These are phyloP conservation scores for Hypericum androsaemum DNA, from an alignment of 345 rosid genomes.

Conservation along the genomic window DNA sequence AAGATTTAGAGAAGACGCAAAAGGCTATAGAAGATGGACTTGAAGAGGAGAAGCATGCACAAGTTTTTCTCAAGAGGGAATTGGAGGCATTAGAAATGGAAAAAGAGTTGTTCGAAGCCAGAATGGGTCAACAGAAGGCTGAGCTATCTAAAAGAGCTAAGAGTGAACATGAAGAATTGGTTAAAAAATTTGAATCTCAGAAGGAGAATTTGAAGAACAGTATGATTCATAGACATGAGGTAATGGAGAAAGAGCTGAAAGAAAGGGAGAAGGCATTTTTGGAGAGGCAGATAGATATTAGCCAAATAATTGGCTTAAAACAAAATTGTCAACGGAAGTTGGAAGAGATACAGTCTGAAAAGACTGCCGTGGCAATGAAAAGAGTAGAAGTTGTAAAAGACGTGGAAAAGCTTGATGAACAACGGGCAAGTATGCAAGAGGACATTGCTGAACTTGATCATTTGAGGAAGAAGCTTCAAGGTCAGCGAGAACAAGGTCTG, in stretches of 20 bases:
- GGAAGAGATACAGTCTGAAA: slow-evolving; percentile 43
- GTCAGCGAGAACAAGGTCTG: slow-evolving; percentile 38
- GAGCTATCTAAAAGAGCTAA: slow-evolving; percentile 39
- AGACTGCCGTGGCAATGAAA: slow-evolving; percentile 32
- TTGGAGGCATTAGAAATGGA: slow-evolving; percentile 43
- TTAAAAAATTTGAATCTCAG: slow-evolving; percentile 47
- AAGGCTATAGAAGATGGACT: slow-evolving; percentile 42
- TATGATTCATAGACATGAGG: slow-evolving; percentile 33
- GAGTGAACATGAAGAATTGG: slow-evolving; percentile 40
- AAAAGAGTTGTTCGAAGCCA: slow-evolving; percentile 60
- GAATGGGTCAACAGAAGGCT: slow-evolving; percentile 48
- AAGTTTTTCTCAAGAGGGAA: slow-evolving; percentile 36
- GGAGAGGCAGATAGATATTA: slow-evolving; percentile 39
- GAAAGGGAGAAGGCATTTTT: slow-evolving; percentile 38
- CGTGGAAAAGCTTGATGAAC: slow-evolving; percentile 40
- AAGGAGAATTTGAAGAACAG: slow-evolving; percentile 38
- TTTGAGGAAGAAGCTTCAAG: slow-evolving; percentile 48
- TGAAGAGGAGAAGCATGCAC: slow-evolving; percentile 45
- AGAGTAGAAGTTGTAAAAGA: slow-evolving; percentile 37
- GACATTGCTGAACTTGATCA: slow-evolving; percentile 55
- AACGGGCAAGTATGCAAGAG: slow-evolving; percentile 47
- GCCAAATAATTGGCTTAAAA: slow-evolving; percentile 28
- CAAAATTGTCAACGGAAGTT: slow-evolving; percentile 40
- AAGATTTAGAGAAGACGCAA: slow-evolving; percentile 31
- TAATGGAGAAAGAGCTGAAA: slow-evolving; percentile 39